These are phyloP conservation scores for Dipodascus albidus DNA, from an alignment of 805 yeast genomes.

Conservation along the genomic window DNA sequence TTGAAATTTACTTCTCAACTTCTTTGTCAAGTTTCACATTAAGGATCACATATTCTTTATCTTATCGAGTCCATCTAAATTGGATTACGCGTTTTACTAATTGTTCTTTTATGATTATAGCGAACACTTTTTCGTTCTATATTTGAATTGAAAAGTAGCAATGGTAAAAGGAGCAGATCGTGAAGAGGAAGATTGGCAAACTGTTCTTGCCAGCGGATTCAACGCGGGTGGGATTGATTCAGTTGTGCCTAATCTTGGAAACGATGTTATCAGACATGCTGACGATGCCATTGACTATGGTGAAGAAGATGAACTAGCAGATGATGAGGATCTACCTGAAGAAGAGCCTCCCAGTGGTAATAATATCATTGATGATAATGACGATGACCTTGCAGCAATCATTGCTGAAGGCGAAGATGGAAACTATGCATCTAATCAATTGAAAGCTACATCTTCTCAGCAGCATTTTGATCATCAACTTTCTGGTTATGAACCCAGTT, in stretches of 20 bases:
- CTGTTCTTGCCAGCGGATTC: slow-evolving; percentile 17
- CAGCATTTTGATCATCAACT: background rate
- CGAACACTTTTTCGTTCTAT: background rate
- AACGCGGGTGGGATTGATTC: slow-evolving; percentile 18
- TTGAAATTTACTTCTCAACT: background rate
- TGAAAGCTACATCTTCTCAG: slow-evolving; percentile 20
- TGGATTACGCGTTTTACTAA: background rate
- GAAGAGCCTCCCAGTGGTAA: slow-evolving; percentile 15
- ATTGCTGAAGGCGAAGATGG: slow-evolving; percentile 11
- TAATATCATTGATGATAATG: slow-evolving; percentile 25
- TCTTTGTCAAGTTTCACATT: background rate
- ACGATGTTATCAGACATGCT: slow-evolving; percentile 58
- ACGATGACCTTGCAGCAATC: background rate
- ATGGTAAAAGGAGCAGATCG: background rate
- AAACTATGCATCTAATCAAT: slow-evolving; percentile 8
- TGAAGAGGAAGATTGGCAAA: slow-evolving; percentile 25
- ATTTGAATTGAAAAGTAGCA: background rate
- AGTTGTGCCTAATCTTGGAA: slow-evolving; percentile 26
- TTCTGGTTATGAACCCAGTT: background rate
- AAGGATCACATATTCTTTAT: background rate
- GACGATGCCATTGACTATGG: slow-evolving; percentile 91
- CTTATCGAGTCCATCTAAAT: background rate
- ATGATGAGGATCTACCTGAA: slow-evolving; percentile 49
- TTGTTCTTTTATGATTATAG: background rate
- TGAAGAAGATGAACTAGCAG: slow-evolving; percentile 90